Conservation (phyloP, 768 basidiomycete species). For the Pholiota microspora region DNA sequence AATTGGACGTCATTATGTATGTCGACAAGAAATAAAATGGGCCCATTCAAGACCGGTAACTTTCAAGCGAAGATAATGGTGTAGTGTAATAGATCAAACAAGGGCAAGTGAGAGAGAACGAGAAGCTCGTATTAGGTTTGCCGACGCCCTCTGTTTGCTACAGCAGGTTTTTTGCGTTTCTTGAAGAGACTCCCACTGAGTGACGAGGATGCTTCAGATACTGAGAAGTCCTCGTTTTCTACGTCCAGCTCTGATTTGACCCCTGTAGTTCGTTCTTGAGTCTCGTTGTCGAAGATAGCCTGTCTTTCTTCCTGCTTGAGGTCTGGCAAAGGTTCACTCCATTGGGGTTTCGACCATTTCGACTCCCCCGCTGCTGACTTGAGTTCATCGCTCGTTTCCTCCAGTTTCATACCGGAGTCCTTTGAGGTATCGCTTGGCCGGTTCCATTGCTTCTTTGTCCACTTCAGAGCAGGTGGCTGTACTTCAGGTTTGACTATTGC, state of each 20-base stretch:
- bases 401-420: not conserved
- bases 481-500: conserved; percentile 9
- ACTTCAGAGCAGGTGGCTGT: conserved; percentile 18
- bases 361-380: not conserved
- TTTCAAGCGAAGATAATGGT: no score
- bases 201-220: conserved; percentile 10
- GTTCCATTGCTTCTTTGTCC: conserved; percentile 23
- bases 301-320: conserved; percentile 17
- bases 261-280: conserved; percentile 8
- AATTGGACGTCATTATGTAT: no score
- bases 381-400: conserved; percentile 1
- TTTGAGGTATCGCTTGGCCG: conserved; percentile 9
- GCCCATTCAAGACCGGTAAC: no score
- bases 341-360: conserved; percentile 31
- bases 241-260: conserved; percentile 14
- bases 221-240: conserved; percentile 14
- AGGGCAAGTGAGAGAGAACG: no score
- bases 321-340: conserved; percentile 24
- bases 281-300: conserved; percentile 16
- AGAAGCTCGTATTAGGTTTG: conserved; percentile 20
- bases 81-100: no score
- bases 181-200: conserved; percentile 26
- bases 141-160: conserved; percentile 27
- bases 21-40: no score
- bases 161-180: conserved; percentile 29